Evolutionary conservation across 2,329 filamentous ascomycete genomes (phyloP).

Genomic region (Fusarium virguliforme): DNA sequence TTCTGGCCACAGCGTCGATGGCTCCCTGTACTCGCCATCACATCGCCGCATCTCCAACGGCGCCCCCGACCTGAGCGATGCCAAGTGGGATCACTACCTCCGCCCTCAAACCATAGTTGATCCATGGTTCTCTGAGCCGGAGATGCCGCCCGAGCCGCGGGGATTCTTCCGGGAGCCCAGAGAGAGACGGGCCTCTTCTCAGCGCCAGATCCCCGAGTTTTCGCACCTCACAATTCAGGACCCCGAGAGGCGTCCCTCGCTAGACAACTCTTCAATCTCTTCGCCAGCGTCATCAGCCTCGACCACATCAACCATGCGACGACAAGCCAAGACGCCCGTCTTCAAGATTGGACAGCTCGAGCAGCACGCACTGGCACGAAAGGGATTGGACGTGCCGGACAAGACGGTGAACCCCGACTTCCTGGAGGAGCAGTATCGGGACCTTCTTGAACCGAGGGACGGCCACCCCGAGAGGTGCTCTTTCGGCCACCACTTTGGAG

Average conservation of each 20-base stretch:
- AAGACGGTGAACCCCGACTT: conserved; percentile 63
- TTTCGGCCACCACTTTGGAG: conserved; percentile 35
- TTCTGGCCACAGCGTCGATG: conserved; percentile 41
- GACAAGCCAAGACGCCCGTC: conserved; percentile 69
- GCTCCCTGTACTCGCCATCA: conserved; percentile 35
- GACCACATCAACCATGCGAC: conserved; percentile 56
- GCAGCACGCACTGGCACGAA: conserved; percentile 46
- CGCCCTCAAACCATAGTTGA: conserved; percentile 46
- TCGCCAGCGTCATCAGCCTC: conserved; percentile 57
- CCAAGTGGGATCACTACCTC: conserved; percentile 52
- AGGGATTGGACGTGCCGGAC: conserved; percentile 45
- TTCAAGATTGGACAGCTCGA: conserved; percentile 67
- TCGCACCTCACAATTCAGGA: conserved; percentile 48
- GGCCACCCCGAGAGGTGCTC: conserved; percentile 58
- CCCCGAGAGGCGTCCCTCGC: conserved; percentile 41
- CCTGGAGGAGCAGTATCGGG: conserved; percentile 68
- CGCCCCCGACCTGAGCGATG: conserved; percentile 50
- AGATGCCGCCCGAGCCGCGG: conserved; percentile 39
- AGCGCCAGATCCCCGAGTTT: conserved; percentile 49
- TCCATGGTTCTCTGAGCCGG: conserved; percentile 37
- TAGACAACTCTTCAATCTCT: conserved; percentile 48
- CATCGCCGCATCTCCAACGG: conserved; percentile 42
- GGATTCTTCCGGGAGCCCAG: conserved; percentile 32
- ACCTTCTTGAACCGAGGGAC: conserved; percentile 59
- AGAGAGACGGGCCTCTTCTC: conserved; percentile 34